These are phyloP conservation scores for Fraxinus ornus DNA, from an alignment of 305 asterid genomes.

Conservation along the genomic window DNA sequence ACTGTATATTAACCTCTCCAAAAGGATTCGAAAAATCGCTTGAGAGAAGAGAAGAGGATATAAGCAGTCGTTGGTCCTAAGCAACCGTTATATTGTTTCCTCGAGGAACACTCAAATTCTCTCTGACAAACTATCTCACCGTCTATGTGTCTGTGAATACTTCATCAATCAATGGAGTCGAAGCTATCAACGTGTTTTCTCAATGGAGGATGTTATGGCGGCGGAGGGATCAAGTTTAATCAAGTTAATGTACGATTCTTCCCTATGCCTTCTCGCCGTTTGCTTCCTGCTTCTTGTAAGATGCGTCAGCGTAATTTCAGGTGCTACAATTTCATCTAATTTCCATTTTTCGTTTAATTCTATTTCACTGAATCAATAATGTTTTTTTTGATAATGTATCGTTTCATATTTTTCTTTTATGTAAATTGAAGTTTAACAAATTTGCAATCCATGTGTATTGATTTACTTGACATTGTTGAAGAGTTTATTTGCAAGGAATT, in stretches of 20 bases:
- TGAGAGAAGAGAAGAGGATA: constrained; percentile 12
- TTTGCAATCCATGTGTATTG: background rate
- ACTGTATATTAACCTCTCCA: background rate
- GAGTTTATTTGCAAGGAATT: background rate
- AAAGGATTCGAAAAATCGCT: constrained; percentile 13
- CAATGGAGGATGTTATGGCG: constrained; percentile 42
- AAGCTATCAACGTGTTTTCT: constrained; percentile 53
- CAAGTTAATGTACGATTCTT: constrained; percentile 35
- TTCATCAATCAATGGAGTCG: constrained; percentile 50
- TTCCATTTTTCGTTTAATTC: background rate
- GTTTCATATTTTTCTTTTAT: background rate
- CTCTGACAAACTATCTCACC: constrained; percentile 18
- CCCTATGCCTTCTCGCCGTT: constrained; percentile 47
- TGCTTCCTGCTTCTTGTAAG: constrained; percentile 55
- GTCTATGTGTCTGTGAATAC: constrained; percentile 13
- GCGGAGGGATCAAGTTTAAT: constrained; percentile 36
- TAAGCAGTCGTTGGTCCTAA: constrained; percentile 57
- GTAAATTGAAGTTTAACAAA: background rate
- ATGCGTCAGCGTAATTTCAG: constrained; percentile 70
- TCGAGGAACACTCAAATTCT: constrained; percentile 3
- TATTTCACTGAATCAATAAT: background rate
- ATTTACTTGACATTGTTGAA: background rate
- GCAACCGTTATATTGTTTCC: constrained; percentile 43
- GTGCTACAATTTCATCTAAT: constrained; percentile 32
- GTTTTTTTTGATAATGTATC: background rate